Evolutionary conservation across 352 stramenopile species (phyloP).

Genomic region (Halophytophthora polymorphica): DNA sequence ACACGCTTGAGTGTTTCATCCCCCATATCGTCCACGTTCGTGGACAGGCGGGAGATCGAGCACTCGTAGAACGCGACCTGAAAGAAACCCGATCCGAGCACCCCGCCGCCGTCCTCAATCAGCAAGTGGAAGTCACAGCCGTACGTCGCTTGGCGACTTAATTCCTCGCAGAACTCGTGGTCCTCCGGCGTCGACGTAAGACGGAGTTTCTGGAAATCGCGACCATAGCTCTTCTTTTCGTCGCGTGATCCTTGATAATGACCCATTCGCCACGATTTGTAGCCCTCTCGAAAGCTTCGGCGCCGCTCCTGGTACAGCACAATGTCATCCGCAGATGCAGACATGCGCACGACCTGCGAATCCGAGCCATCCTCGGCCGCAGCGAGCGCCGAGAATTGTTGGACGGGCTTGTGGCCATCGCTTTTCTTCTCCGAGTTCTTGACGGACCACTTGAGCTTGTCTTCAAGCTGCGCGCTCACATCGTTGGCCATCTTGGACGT

Average conservation of each 20-base stretch:
- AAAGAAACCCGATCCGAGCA: conserved; percentile 71
- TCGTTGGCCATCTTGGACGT: conserved; percentile 7
- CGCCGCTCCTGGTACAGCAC: conserved; percentile 80
- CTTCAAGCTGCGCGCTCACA: conserved; percentile 6
- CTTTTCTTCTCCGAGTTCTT: conserved; percentile 14
- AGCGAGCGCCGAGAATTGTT: conserved; percentile 30
- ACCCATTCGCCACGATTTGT: conserved; percentile 85
- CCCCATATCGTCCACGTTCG: conserved; percentile 31
- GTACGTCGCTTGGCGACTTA: conserved; percentile 49
- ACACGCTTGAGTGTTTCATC: conserved; percentile 20
- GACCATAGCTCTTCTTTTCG: conserved; percentile 53
- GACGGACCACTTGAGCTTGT: conserved; percentile 3
- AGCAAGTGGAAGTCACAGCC: conserved; percentile 79
- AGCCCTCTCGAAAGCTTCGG: conserved; percentile 76
- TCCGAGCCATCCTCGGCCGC: conserved; percentile 25
- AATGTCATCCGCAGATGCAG: conserved; percentile 80
- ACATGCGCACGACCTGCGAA: conserved; percentile 43
- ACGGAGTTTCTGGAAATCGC: conserved; percentile 44
- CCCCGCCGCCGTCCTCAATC: conserved; percentile 52
- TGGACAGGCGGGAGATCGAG: conserved; percentile 57
- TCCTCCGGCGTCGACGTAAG: conserved; percentile 62
- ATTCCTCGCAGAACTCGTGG: conserved; percentile 73
- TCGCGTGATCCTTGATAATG: conserved; percentile 72
- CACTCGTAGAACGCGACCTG: conserved; percentile 88
- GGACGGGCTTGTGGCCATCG: conserved; percentile 4